A percentile compares a stretch with the other conserved stretches of the same genome.
Conservation (phyloP, 768 basidiomycete genomes). For the Trametes cubensis region DNA sequence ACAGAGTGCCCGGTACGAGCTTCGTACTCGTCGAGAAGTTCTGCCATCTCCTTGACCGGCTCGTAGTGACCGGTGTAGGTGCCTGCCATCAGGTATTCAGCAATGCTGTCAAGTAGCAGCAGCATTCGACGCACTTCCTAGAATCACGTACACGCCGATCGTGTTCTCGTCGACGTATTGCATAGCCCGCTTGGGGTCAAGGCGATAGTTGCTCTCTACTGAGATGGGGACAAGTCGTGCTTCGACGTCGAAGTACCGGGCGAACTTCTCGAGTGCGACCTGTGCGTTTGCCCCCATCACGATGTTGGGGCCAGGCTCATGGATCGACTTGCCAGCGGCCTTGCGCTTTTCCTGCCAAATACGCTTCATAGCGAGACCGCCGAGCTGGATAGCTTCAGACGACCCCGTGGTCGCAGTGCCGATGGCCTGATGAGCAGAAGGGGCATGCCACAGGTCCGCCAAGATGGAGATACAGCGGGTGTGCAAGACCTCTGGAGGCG, state of each 20-base stretch:
- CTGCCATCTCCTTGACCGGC: constrained; percentile 83
- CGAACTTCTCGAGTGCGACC: constrained; percentile 72
- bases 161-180: constrained; percentile 72
- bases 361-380: constrained; percentile 72
- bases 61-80: constrained; percentile 67
- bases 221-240: constrained; percentile 64
- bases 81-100: constrained; percentile 19
- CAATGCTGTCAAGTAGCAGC: background rate
- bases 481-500: constrained; percentile 43
- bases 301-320: constrained; percentile 68
- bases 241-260: constrained; percentile 69
- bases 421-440: constrained; percentile 53
- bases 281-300: constrained; percentile 72
- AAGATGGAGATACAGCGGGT: constrained; percentile 56
- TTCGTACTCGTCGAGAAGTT: constrained; percentile 65
- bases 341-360: constrained; percentile 71
- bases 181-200: constrained; percentile 69
- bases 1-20: constrained; percentile 45
- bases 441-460: constrained; percentile 70
- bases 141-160: constrained; percentile 67
- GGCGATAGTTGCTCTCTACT: constrained; percentile 72
- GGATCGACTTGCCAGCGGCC: constrained; percentile 63
- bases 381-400: constrained; percentile 73
- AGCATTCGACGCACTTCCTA: constrained; percentile 44
- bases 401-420: constrained; percentile 74